Base-by-base conservation (phyloP, 192 early-diverging fungal genomes). In the Podila epicladia region DNA sequence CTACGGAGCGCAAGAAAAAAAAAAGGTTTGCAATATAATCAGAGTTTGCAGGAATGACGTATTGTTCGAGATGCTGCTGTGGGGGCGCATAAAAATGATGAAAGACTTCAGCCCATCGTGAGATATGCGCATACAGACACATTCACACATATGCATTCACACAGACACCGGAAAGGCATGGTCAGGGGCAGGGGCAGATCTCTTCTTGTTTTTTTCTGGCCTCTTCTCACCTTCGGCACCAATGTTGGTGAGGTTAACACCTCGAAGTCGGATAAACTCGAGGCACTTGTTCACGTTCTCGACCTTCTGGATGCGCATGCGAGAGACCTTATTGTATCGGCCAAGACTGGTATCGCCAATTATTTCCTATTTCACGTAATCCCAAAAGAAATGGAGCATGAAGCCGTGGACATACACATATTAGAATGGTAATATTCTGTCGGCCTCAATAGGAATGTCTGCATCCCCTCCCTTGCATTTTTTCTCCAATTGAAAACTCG, bases 271-370 rank as follows among this genome's bases (percentile, higher is more conserved):
- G 74, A 99, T 96, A 82, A 96, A 99, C 67, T 95, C 95, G 45
- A 99, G 87, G 20, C 96, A 94, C 83, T 93, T 94, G 88, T 97
- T 97, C 41, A 94, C 90, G 84, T 99, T 99, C 74, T 99, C 97
- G 53, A 98, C 91, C 67, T 93, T 95, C 79, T 99, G 97, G 75
- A 99, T 95, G 38, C 96, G 92, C 86, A 98, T 90, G 72, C 90
- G 91, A 8, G 97, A 96, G 76, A 89, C 91, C 67, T 91, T 91
- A 86, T 96, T 97, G 87, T 94, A 97, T 62, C 88, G 88, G 22
- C 95, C 95, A 11, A 99, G 84, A 31, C 89, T 90, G 68, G 92
- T 91, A 74, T 96, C 96, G 50, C 97, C 95, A 82, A 98, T 97
- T 75, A 98, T 96, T 90, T 98, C 96, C 89, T 89, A 83, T 58